phyloP scores from a whole-genome alignment of 83 land plant species.

The Larix sibirica region DNA sequence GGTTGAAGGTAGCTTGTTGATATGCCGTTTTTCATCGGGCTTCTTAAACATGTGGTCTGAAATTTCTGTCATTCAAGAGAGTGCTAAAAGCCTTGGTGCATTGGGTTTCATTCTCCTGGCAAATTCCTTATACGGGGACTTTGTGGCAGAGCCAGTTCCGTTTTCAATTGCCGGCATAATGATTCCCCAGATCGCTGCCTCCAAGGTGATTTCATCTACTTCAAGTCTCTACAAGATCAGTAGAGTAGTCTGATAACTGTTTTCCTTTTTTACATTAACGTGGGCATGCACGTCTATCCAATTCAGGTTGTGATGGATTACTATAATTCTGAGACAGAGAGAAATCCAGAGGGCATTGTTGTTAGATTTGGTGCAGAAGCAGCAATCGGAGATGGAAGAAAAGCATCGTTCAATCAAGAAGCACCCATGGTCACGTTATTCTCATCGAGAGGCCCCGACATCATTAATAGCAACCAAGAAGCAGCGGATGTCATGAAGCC shows the following conservation, averaged over 20 bases:
- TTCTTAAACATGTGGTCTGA: conserved; percentile 46
- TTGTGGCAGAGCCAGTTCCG: conserved; percentile 51
- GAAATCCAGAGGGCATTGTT: conserved; percentile 21
- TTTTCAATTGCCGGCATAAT: conserved; percentile 58
- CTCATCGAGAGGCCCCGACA: conserved; percentile 87
- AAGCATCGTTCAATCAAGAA: conserved; percentile 28
- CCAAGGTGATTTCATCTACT: conserved; percentile 33
- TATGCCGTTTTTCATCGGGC: conserved; percentile 64
- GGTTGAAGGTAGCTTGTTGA: conserved; percentile 54
- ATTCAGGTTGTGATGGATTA: conserved; percentile 39
- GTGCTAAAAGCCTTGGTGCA: conserved; percentile 42
- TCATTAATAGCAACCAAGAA: conserved; percentile 25
- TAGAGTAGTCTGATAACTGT: not conserved
- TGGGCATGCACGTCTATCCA: not conserved
- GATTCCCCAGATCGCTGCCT: conserved; percentile 41
- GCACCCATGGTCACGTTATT: conserved; percentile 61
- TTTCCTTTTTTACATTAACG: not conserved
- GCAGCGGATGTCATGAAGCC: conserved; percentile 83
- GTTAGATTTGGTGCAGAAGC: conserved; percentile 33
- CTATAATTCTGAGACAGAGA: conserved; percentile 41
- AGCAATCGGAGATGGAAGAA: conserved; percentile 53
- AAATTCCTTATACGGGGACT: conserved; percentile 46
- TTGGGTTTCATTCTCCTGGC: conserved; percentile 57
- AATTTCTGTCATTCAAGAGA: conserved; percentile 35
- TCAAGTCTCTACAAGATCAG: not conserved